Conservation (phyloP, 2,329 filamentous ascomycete genomes). For the Verticillium albo-atrum region DNA sequence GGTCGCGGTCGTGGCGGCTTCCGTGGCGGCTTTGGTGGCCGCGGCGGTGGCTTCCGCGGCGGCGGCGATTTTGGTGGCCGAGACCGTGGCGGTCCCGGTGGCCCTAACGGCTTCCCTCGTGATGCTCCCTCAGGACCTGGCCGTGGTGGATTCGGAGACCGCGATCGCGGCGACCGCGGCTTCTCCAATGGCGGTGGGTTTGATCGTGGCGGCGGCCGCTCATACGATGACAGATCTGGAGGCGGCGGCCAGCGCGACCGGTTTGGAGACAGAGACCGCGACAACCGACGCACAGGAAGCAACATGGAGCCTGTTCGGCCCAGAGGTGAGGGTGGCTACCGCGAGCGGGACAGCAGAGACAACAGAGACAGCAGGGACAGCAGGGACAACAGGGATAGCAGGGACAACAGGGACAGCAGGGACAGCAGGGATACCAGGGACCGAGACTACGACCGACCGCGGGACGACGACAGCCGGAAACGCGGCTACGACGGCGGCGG, state of each 20-base stretch:
- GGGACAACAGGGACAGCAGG: conserved; percentile 22
- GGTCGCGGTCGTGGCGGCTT: conserved; percentile 29
- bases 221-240: conserved; percentile 26
- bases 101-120: conserved; percentile 45
- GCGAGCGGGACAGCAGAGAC: conserved; percentile 18
- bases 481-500: conserved; percentile 72
- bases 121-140: conserved; percentile 60
- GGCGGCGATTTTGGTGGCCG: conserved; percentile 42
- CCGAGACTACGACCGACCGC: conserved; percentile 48
- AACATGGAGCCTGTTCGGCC: conserved; percentile 81
- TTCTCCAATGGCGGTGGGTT: conserved; percentile 42
- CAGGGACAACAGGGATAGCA: conserved; percentile 26
- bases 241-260: conserved; percentile 38
- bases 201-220: conserved; percentile 38
- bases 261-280: conserved; percentile 18
- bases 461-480: conserved; percentile 58
- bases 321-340: conserved; percentile 53
- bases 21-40: conserved; percentile 49
- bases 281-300: conserved; percentile 58
- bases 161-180: conserved; percentile 39
- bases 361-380: conserved; percentile 27
- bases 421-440: conserved; percentile 32
- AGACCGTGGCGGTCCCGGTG: conserved; percentile 23
- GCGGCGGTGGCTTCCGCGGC: conserved; percentile 35
- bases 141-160: conserved; percentile 30